A percentile compares a stretch with the other conserved stretches of the same genome.
phyloP scores from a whole-genome alignment of 2,329 filamentous ascomycete species.

The Pseudopithomyces chartarum region DNA sequence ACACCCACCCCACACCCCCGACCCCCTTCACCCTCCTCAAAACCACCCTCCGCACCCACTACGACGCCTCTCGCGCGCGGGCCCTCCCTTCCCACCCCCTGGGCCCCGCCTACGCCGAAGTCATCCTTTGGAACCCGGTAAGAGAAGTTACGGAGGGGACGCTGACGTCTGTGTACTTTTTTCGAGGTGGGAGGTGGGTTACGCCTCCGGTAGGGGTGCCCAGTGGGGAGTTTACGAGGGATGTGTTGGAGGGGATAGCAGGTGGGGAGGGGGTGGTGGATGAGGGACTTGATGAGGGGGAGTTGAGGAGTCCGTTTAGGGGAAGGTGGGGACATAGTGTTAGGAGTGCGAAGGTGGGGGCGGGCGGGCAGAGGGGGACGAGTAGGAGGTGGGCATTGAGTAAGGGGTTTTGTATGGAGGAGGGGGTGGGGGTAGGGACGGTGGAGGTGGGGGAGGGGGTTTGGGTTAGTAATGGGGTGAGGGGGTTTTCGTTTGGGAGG shows the following conservation, averaged over 20 bases:
- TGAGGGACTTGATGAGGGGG: constrained; percentile 36
- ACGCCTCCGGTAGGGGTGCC: constrained; percentile 66
- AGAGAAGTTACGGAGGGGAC: constrained; percentile 83
- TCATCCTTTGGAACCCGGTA: constrained; percentile 71
- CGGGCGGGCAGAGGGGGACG: constrained; percentile 82
- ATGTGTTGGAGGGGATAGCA: constrained; percentile 24
- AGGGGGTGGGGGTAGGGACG: constrained; percentile 62
- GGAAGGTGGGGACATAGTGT: constrained; percentile 47
- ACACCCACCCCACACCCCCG: constrained; percentile 56
- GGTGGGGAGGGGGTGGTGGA: constrained; percentile 3
- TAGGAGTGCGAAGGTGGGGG: constrained; percentile 55
- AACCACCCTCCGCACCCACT: constrained; percentile 75
- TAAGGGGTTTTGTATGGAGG: constrained; percentile 68
- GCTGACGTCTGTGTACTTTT: constrained; percentile 82
- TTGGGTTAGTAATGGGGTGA: constrained; percentile 87
- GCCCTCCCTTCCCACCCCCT: constrained; percentile 54
- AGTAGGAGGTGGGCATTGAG: constrained; percentile 83
- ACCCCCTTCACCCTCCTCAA: constrained; percentile 82
- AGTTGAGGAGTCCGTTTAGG: constrained; percentile 40
- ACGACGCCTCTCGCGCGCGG: constrained; percentile 70
- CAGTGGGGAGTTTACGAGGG: constrained; percentile 25
- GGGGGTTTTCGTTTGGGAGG: constrained; percentile 65
- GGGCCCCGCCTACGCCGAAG: constrained; percentile 61
- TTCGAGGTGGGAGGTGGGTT: constrained; percentile 73
- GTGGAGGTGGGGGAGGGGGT: constrained; percentile 75